Evolutionary conservation across 495 filamentous ascomycete species (phyloP).

Genomic region (Xylaria scruposa): DNA sequence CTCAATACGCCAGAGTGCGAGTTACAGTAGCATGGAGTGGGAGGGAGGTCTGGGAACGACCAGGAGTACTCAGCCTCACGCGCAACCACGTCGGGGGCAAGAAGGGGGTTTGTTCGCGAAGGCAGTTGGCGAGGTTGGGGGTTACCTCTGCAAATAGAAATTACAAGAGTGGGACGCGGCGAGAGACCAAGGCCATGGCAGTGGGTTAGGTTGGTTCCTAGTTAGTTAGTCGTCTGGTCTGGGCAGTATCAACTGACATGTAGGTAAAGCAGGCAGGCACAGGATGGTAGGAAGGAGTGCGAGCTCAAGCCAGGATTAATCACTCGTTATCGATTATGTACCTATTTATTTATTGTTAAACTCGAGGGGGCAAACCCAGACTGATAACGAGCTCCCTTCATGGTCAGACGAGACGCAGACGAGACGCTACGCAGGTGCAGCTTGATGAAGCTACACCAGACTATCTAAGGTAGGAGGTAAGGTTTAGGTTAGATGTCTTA

Average conservation of each 20-base stretch:
- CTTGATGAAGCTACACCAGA: constrained; percentile 16
- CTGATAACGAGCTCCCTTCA: not conserved
- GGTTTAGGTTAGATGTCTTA: not conserved
- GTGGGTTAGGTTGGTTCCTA: constrained; percentile 7
- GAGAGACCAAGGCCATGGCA: constrained; percentile 15
- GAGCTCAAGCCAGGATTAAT: constrained; percentile 9
- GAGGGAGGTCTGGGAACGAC: not conserved
- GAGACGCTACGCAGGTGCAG: constrained; percentile 5
- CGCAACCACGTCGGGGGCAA: not conserved
- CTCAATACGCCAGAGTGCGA: constrained; percentile 9
- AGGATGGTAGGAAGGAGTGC: not conserved
- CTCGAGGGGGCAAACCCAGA: not conserved
- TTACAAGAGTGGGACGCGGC: constrained; percentile 15
- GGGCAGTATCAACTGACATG: not conserved
- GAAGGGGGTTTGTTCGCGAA: not conserved
- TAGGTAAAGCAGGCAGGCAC: not conserved
- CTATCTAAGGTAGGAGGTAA: not conserved
- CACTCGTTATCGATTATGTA: not conserved
- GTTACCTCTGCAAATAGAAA: not conserved
- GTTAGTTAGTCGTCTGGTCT: not conserved
- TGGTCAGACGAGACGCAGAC: not conserved
- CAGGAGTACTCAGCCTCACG: not conserved
- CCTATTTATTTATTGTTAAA: not conserved
- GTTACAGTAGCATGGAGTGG: constrained; percentile 21
- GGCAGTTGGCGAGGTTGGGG: too few species aligned